phyloP scores from a whole-genome alignment of 208 protist genomes.

The Crithidia fasciculata region DNA sequence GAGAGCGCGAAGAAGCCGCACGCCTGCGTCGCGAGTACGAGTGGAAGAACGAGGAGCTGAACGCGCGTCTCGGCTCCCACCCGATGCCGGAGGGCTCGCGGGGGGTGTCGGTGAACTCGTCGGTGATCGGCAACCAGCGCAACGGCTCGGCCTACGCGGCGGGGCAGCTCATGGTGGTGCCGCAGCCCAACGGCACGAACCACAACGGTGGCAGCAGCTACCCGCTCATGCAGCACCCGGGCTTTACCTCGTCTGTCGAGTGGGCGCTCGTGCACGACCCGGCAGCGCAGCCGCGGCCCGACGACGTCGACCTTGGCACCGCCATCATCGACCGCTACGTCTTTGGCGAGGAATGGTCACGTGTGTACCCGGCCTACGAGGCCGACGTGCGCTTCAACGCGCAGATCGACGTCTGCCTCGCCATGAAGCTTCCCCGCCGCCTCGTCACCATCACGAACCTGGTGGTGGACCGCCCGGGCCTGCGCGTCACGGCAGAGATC shows the following conservation, averaged over 20 bases:
- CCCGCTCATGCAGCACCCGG: conserved; percentile 7
- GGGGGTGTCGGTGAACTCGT: conserved; percentile 42
- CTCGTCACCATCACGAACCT: conserved; percentile 67
- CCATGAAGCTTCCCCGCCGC: conserved; percentile 70
- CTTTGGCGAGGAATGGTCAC: conserved; percentile 74
- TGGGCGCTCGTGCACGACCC: conserved; percentile 26
- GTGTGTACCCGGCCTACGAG: conserved; percentile 67
- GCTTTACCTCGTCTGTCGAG: conserved; percentile 7
- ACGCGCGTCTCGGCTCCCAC: conserved; percentile 20
- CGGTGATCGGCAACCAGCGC: conserved; percentile 15
- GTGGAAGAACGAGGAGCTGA: conserved; percentile 48
- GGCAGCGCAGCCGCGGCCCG: conserved; percentile 24
- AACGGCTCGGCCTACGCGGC: conserved; percentile 17
- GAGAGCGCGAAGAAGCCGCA: conserved; percentile 61
- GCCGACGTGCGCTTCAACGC: conserved; percentile 73
- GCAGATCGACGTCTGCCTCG: conserved; percentile 78
- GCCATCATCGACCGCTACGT: conserved; percentile 80
- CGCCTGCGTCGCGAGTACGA: conserved; percentile 71
- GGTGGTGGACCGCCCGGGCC: conserved; percentile 67
- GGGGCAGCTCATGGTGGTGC: conserved; percentile 33
- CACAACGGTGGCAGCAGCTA: conserved; percentile 23
- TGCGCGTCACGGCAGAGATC: conserved; percentile 80
- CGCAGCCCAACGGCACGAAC: background rate
- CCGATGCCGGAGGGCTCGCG: conserved; percentile 28
- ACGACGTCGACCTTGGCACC: conserved; percentile 55